Evolutionary conservation across 129 eudicot species (phyloP), one percentile per base, ranked within the genome.

Genomic region (Helianthus tuberosus): DNA sequence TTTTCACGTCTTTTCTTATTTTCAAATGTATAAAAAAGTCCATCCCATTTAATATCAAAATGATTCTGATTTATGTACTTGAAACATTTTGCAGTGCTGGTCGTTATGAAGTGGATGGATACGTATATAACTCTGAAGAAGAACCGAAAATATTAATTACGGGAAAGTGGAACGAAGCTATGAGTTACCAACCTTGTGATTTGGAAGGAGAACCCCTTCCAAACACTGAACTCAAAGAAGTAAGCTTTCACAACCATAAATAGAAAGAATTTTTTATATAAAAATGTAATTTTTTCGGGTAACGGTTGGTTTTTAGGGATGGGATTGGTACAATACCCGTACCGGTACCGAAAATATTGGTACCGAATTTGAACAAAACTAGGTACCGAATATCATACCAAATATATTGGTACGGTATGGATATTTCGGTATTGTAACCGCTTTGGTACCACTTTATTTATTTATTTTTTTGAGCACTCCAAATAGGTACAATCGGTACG

Each of bases 51-150:
- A 13, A 32, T 59, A 5, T 29, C 3, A 27, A 27, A 59, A 12
- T 59, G 41, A 41, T 51, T 69, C 17, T 38, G 46, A n/a, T 50
- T 41, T 66, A 16, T 66, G 73, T 25, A 23, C 44, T 66, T 52
- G 39, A 61, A 69, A 66, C 36, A 8, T 27, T 70, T n/a, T 86
- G 68, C 81, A 94, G 98, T 29, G 97, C 98, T 77, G 89, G 89
- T 73, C 86, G 98, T 4, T 94, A 90, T 82, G 98, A 94, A 71
- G 97, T 94, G 66, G 98, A 94, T 86, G 98, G 98, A 78, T 90
- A 94, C 73, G 98, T 88, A 8, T 94, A 90, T 46, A 84, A 88
- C 74, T 84, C 97, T 14, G 83, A 78, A 10, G 98, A 94, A 68
- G 98, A 94, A 76, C 98, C 98, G 48, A 94, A 88, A 74, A 77